phyloP scores from a whole-genome alignment of 306 rosid species.

The Fragaria vesca region DNA sequence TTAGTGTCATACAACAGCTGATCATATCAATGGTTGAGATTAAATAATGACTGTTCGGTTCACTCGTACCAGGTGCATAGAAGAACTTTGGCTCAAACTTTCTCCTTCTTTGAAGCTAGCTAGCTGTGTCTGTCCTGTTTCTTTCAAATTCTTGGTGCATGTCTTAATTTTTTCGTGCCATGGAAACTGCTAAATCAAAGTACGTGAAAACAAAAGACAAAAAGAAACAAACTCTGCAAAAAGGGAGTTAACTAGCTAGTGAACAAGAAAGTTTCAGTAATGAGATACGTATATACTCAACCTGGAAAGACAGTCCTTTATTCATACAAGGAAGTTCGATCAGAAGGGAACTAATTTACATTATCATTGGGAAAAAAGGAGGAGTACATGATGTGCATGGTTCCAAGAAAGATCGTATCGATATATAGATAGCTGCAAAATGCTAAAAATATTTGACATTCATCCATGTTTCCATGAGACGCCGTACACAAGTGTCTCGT shows the following conservation, averaged over 20 bases:
- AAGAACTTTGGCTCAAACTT: not conserved
- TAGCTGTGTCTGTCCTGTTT: not conserved
- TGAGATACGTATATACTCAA: not conserved
- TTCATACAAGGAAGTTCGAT: conserved; percentile 19
- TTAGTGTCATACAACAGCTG: too few relatives aligned
- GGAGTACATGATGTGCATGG: conserved; percentile 5
- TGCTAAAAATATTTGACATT: not conserved
- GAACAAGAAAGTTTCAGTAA: not conserved
- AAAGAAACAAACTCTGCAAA: not conserved
- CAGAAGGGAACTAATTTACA: conserved; percentile 13
- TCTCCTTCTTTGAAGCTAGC: not conserved
- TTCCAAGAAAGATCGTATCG: not conserved
- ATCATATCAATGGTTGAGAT: too few relatives aligned
- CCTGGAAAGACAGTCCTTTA: conserved; percentile 18
- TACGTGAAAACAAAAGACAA: not conserved
- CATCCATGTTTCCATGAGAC: conserved; percentile 13
- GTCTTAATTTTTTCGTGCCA: not conserved
- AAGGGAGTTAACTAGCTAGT: not conserved
- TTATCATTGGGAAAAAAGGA: not conserved
- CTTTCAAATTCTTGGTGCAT: conserved; percentile 1
- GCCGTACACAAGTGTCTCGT: conserved; percentile 1
- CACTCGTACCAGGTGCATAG: too few relatives aligned
- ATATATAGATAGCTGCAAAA: not conserved
- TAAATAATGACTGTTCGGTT: too few relatives aligned
- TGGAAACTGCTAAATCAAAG: not conserved